phyloP scores from a whole-genome alignment of 139 green algal species.

The Chlorella sp. region DNA sequence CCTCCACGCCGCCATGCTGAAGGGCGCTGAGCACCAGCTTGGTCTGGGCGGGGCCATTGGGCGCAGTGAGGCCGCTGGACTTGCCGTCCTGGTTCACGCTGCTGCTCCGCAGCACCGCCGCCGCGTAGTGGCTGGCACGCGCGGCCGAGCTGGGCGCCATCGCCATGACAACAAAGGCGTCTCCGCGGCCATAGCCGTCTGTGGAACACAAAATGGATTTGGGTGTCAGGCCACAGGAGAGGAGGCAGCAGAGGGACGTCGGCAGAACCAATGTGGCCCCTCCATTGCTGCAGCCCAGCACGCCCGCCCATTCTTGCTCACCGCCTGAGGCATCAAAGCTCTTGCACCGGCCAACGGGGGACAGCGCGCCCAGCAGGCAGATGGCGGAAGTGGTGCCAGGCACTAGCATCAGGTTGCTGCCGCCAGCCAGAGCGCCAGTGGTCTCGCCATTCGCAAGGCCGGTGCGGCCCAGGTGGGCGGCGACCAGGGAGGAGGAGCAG shows the following conservation, averaged over 20 bases:
- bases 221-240: too few species aligned
- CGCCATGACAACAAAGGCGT: conserved; percentile 32
- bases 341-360: conserved; percentile 54
- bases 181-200: conserved; percentile 68
- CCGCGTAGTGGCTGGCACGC: not conserved
- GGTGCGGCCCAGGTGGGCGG: conserved; percentile 34
- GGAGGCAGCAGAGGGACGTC: too few species aligned
- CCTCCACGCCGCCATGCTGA: not conserved
- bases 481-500: conserved; percentile 61
- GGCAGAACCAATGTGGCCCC: too few species aligned
- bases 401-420: conserved; percentile 46
- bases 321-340: conserved; percentile 57
- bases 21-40: conserved; percentile 56
- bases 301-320: too few species aligned
- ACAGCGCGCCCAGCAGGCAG: conserved; percentile 37
- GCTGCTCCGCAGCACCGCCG: conserved; percentile 51
- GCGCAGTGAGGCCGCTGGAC: conserved; percentile 81
- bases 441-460: conserved; percentile 23
- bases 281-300: too few species aligned
- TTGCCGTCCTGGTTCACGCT: conserved; percentile 90
- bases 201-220: too few species aligned
- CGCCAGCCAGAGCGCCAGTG: conserved; percentile 23
- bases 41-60: conserved; percentile 74
- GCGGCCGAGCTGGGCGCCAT: not conserved
- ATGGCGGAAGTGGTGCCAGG: conserved; percentile 14